Conservation (phyloP, 495 filamentous ascomycete species). For the Apiosordaria backusii region DNA sequence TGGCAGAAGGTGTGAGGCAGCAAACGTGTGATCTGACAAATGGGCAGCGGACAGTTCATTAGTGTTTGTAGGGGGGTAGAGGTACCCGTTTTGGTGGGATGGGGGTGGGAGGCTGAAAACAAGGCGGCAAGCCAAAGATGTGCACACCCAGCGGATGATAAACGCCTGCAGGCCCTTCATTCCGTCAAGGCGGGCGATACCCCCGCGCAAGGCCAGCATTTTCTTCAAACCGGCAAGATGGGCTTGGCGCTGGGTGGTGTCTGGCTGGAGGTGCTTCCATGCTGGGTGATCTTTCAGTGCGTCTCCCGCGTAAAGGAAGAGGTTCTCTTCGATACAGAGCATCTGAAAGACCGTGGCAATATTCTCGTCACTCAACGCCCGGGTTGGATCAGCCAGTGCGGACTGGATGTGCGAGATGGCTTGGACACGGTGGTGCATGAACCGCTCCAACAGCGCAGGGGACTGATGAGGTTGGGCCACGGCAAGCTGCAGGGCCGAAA, state of each 20-base stretch:
- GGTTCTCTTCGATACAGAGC: constrained; percentile 16
- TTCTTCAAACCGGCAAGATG: constrained; percentile 16
- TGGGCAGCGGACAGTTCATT: constrained; percentile 3
- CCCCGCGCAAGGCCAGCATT: constrained; percentile 21
- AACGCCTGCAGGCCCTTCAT: constrained; percentile 19
- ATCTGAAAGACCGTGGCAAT: constrained; percentile 16
- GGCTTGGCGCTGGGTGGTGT: constrained; percentile 15
- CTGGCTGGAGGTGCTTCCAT: constrained; percentile 10
- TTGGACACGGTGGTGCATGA: constrained; percentile 22
- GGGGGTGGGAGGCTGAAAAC: constrained; percentile 12
- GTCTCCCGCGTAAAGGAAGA: constrained; percentile 3
- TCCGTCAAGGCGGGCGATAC: constrained; percentile 8
- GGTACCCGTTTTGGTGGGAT: not conserved
- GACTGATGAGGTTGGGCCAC: constrained; percentile 7
- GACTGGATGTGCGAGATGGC: constrained; percentile 18
- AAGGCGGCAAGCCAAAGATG: constrained; percentile 10
- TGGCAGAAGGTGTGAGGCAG: constrained; percentile 14
- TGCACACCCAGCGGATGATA: constrained; percentile 16
- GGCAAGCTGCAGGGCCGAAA: constrained; percentile 19
- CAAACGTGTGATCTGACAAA: constrained; percentile 8
- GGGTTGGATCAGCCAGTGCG: constrained; percentile 4
- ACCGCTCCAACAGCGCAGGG: constrained; percentile 8
- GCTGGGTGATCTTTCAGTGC: not conserved
- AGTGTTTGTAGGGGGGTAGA: not conserved
- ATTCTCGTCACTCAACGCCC: constrained; percentile 17